Evolutionary conservation across 768 basidiomycete genomes (phyloP), one percentile per base, ranked within the genome.

Genomic region (Mycena capillaripes): DNA sequence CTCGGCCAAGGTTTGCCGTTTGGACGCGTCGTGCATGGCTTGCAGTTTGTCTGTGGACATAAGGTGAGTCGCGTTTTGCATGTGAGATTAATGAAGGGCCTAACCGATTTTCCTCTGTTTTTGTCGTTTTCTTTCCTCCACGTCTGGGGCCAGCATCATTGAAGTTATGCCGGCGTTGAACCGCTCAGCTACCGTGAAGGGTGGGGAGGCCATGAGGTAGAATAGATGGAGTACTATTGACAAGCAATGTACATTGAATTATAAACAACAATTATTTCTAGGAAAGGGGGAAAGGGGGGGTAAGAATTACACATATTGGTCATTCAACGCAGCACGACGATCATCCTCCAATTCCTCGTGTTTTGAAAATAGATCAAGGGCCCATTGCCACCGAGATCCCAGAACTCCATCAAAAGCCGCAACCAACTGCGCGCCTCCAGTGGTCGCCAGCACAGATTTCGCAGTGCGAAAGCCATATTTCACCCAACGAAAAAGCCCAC

Each of bases 401-500:
- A 53, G 64, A 3, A 23, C 53, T 2, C 64, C 55, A 36, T 66
- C 64, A 19, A 55, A 57, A 1, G 64, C 27, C 3, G 16, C 64
- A 3, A 38, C 7, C 27, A 56, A 3, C 19, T 38, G 36, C n/a
- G 30, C 7, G 1, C 53, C 64, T 0, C 64, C 36, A 11, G 7
- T 19, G 8, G 7, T 42, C 0, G 64, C 64, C 5, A 66, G 27
- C 10, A 66, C 10, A 3, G 34, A 40, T 30, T 55, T 66, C 1
- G 53, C 52, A 4, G 70, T 40, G 16, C 44, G 34, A 25, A 62
- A 73, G 67, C 78, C 77, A 46, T 75, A 76, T 3, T 71, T 57
- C 1, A 76, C 78, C 71, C 74, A 78, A 0, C 78, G 69, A 44
- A 76, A 69, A 1, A 78, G 55, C 4, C 75, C 73, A 2, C 76